Percentiles rank a stretch among this genome's conserved stretches.
Conservation (phyloP, 805 yeast genomes). For the Cyberlindnera amylophila region DNA sequence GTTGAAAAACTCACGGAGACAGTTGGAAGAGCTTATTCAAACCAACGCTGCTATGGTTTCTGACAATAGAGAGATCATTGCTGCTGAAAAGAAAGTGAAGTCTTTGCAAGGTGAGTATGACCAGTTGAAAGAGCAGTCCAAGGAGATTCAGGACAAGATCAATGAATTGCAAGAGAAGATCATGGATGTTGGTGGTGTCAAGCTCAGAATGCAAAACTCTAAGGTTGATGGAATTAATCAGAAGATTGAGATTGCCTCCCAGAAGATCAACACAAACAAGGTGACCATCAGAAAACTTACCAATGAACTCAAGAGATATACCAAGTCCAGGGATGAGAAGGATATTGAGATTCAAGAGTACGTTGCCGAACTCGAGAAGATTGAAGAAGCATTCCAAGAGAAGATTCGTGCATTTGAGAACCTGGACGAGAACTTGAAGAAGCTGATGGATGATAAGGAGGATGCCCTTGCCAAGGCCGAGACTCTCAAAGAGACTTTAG, state of each 20-base stretch:
- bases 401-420: constrained; percentile 27
- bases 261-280: constrained; percentile 54
- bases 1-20: constrained; percentile 40
- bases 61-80: constrained; percentile 36
- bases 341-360: constrained; percentile 41
- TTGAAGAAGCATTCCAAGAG: constrained; percentile 29
- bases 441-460: constrained; percentile 31
- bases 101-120: constrained; percentile 39
- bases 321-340: constrained; percentile 43
- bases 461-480: constrained; percentile 40
- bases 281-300: constrained; percentile 56
- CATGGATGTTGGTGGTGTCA: constrained; percentile 89
- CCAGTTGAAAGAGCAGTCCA: constrained; percentile 49
- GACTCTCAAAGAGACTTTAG: constrained; percentile 36
- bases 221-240: constrained; percentile 75
- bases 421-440: constrained; percentile 33
- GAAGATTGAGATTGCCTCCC: constrained; percentile 55
- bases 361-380: constrained; percentile 32
- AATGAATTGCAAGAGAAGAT: constrained; percentile 66
- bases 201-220: constrained; percentile 71
- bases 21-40: constrained; percentile 36
- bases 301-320: constrained; percentile 56
- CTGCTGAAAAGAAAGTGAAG: constrained; percentile 31
- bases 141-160: constrained; percentile 53
- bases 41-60: constrained; percentile 20